Evolutionary conservation across 2,329 filamentous ascomycete species (phyloP).

Genomic region (Mycosphaerella sp.): DNA sequence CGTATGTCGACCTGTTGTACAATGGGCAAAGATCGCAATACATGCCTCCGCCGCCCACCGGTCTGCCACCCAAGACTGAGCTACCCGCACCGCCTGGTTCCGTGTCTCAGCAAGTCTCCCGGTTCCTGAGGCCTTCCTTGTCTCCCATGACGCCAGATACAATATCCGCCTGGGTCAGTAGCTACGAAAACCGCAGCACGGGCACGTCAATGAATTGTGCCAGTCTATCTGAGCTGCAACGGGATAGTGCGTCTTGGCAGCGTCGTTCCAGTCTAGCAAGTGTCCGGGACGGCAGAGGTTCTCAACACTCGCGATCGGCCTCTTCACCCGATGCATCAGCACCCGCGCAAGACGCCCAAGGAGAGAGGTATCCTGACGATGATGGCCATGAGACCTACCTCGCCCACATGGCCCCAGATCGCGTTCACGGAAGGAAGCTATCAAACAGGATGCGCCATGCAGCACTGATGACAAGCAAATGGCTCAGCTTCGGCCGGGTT

Average conservation of each 20-base stretch:
- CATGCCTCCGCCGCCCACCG: slow-evolving; percentile 12
- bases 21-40: not conserved
- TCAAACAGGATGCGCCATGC: slow-evolving; percentile 59
- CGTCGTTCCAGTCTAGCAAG: slow-evolving; percentile 7
- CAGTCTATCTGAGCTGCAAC: slow-evolving; percentile 7
- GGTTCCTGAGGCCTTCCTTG: slow-evolving; percentile 28
- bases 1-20: not conserved
- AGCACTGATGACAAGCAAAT: slow-evolving; percentile 80
- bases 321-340: slow-evolving; percentile 25
- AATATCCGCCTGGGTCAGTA: slow-evolving; percentile 48
- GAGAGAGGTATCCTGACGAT: not conserved
- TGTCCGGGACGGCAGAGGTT: slow-evolving; percentile 22
- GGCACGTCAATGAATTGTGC: slow-evolving; percentile 24
- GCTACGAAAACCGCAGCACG: slow-evolving; percentile 42
- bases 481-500: slow-evolving; percentile 77
- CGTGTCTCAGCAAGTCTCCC: slow-evolving; percentile 29
- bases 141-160: slow-evolving; percentile 44
- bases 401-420: not conserved
- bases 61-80: slow-evolving; percentile 13
- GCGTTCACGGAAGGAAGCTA: not conserved
- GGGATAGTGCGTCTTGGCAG: slow-evolving; percentile 7
- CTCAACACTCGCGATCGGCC: slow-evolving; percentile 27
- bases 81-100: slow-evolving; percentile 19
- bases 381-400: not conserved
- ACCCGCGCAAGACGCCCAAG: not conserved